phyloP scores from a whole-genome alignment of 306 rosid genomes.

The Psophocarpus tetragonolobus region DNA sequence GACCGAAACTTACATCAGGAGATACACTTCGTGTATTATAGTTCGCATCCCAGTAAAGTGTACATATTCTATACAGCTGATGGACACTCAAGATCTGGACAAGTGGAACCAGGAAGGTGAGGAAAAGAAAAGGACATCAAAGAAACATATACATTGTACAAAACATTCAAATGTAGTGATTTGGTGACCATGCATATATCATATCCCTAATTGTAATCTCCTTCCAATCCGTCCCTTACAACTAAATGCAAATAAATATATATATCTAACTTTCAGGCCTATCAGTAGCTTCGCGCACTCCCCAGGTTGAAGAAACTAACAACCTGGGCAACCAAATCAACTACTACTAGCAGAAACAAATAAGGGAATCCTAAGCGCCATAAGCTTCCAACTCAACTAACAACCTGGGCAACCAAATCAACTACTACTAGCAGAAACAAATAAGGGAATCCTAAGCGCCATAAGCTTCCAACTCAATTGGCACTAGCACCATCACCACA shows the following conservation, averaged over 20 bases:
- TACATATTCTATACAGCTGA: slow-evolving; percentile 91
- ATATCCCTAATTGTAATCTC: neutral
- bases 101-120: slow-evolving; percentile 28
- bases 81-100: slow-evolving; percentile 85
- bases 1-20: slow-evolving; percentile 63
- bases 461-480: neutral
- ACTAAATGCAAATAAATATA: neutral
- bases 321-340: neutral
- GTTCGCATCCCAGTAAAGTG: slow-evolving; percentile 89
- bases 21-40: slow-evolving; percentile 93
- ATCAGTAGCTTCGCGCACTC: neutral
- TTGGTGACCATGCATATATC: neutral
- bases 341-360: neutral
- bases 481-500: neutral
- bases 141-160: neutral
- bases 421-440: neutral
- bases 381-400: too few species aligned
- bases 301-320: neutral
- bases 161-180: neutral
- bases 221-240: neutral
- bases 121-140: slow-evolving; percentile 10
- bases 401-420: neutral
- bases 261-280: neutral
- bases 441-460: neutral
- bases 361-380: neutral